phyloP scores from a whole-genome alignment of 2,329 filamentous ascomycete genomes.

The Phialophora verrucosa region DNA sequence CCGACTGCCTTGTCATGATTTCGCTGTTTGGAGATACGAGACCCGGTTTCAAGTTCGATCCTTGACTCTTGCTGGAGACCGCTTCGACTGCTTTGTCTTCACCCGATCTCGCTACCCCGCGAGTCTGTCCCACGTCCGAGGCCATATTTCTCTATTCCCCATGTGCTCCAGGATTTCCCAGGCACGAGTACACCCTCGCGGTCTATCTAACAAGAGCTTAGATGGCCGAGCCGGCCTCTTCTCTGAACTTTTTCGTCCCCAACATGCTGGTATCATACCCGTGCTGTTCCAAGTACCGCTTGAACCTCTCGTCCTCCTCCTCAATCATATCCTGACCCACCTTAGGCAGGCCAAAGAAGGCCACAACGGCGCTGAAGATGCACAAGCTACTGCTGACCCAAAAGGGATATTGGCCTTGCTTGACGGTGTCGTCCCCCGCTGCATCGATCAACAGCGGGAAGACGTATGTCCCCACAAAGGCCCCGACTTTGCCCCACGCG shows the following conservation, averaged over 20 bases:
- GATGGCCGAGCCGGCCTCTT: slow-evolving; percentile 7
- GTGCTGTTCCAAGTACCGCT: slow-evolving; percentile 71
- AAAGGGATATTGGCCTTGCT: slow-evolving; percentile 82
- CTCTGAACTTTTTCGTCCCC: slow-evolving; percentile 48
- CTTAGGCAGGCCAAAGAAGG: slow-evolving; percentile 72
- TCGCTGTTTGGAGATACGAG: no score
- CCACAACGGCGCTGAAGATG: slow-evolving; percentile 71
- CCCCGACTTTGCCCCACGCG: slow-evolving; percentile 59
- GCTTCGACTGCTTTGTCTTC: no score
- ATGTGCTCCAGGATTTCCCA: no score
- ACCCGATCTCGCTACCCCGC: no score
- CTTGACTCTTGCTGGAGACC: no score
- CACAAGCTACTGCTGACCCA: slow-evolving; percentile 79
- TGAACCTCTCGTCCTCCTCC: slow-evolving; percentile 75
- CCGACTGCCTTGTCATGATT: no score
- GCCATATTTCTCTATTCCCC: no score
- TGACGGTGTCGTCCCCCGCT: slow-evolving; percentile 60
- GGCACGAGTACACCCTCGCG: background rate
- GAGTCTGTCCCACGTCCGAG: no score
- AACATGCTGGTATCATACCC: slow-evolving; percentile 75
- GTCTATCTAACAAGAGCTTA: background rate
- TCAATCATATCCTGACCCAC: slow-evolving; percentile 80
- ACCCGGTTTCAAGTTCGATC: no score
- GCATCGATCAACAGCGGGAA: slow-evolving; percentile 70
- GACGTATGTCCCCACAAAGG: slow-evolving; percentile 84